A percentile compares a stretch with the other conserved stretches of the same genome.
These are phyloP conservation scores for Rachicladosporium sp. DNA, from an alignment of 2,329 filamentous ascomycete species.

Conservation along the genomic window DNA sequence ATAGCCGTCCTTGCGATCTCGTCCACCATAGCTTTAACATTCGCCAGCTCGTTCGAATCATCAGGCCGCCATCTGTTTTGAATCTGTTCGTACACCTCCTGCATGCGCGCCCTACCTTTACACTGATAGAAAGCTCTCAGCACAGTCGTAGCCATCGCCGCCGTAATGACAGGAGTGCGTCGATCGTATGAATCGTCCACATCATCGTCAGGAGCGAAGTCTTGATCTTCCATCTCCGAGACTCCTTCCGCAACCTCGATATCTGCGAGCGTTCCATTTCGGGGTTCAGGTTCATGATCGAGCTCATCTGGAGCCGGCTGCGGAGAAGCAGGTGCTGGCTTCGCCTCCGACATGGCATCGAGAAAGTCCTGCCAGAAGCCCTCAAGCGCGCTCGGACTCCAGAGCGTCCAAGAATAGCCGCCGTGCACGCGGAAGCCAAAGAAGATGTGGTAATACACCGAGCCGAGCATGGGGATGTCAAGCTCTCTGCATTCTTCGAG, in stretches of 20 bases:
- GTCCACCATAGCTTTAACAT: neutral
- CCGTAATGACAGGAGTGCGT: conserved; percentile 13
- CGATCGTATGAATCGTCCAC: no score
- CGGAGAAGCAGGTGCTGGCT: no score
- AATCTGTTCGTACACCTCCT: conserved; percentile 42
- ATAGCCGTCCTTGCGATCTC: neutral
- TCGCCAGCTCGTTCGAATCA: neutral
- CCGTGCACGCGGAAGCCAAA: conserved; percentile 71
- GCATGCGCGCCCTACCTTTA: conserved; percentile 37
- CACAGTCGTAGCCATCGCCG: conserved; percentile 46
- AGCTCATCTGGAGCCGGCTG: no score
- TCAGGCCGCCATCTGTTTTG: conserved; percentile 22
- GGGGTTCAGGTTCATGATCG: no score
- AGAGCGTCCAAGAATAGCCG: conserved; percentile 50
- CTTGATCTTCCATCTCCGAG: conserved; percentile 10
- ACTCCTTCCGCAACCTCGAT: conserved; percentile 6
- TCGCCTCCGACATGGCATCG: conserved; percentile 17
- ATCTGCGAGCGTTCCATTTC: neutral
- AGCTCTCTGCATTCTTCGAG: conserved; percentile 69
- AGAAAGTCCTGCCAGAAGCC: conserved; percentile 56
- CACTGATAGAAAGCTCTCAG: conserved; percentile 54
- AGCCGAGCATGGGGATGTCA: conserved; percentile 56
- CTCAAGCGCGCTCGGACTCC: conserved; percentile 58
- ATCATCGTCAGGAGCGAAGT: conserved; percentile 1
- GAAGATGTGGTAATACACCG: conserved; percentile 70